Evolutionary conservation across 1,284 basidiomycete species (phyloP).

Genomic region (Tilletia indica): DNA sequence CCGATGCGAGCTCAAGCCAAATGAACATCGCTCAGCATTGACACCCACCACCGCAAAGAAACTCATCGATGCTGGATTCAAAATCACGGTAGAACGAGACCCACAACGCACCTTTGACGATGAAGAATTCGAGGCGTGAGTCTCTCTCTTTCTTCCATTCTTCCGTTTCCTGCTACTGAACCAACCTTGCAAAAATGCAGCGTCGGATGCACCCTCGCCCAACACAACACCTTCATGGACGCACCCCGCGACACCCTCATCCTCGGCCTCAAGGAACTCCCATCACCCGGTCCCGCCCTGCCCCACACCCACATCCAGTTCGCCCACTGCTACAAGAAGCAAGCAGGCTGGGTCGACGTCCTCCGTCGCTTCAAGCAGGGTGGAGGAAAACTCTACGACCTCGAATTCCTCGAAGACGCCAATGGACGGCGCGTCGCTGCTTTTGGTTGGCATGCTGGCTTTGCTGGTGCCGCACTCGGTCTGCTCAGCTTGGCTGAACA

Average conservation of each 20-base stretch:
- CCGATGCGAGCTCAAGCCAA: constrained; percentile 52
- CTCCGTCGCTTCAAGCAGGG: constrained; percentile 84
- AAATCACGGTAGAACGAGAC: constrained; percentile 88
- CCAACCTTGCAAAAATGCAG: constrained; percentile 15
- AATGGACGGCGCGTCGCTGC: constrained; percentile 90
- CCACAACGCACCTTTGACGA: constrained; percentile 94
- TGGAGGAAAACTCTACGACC: constrained; percentile 85
- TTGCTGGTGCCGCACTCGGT: constrained; percentile 92
- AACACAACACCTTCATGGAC: constrained; percentile 83
- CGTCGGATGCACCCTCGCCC: constrained; percentile 83
- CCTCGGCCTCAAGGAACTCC: constrained; percentile 93
- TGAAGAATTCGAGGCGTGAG: constrained; percentile 82
- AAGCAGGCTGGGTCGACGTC: constrained; percentile 87
- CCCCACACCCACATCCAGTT: constrained; percentile 91
- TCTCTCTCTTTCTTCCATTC: neutral
- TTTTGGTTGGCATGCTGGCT: constrained; percentile 97
- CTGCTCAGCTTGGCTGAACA: constrained; percentile 72
- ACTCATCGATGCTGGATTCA: constrained; percentile 86
- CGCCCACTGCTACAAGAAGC: constrained; percentile 96
- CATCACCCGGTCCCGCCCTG: constrained; percentile 59
- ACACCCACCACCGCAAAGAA: constrained; percentile 88
- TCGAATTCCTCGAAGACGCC: constrained; percentile 90
- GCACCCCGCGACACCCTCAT: constrained; percentile 77
- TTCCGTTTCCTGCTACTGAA: neutral
- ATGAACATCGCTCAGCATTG: constrained; percentile 84